Base-by-base conservation (phyloP, 202 grass and related monocot genomes). In the Hordeum pubiflorum region DNA sequence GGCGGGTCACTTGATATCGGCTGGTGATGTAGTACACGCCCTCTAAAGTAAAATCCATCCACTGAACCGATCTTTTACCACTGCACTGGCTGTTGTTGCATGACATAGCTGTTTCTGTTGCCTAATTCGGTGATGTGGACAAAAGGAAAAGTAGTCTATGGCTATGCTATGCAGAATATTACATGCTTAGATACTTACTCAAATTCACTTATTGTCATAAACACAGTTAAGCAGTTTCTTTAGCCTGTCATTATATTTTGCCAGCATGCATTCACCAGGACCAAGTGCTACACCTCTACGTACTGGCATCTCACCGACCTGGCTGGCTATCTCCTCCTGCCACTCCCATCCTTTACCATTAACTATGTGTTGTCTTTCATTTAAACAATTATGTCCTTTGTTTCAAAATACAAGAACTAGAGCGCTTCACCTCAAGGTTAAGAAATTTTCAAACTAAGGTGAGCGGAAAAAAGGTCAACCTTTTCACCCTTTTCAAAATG, bases 131-230 rank as follows among this genome's bases (percentile, higher is more conserved):
- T 76, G 73, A 37, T 17, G 58, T 26, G 20, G 21, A 76, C 55
- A 40, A 59, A 59, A 24, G 13, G 33, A 59, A 8, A 59, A 76
- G 34, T 59, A 37, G 1, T 39, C n/a, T 61, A 57, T 29, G 22
- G 37, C 57, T 62, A 69, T 69, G 20, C 11, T 69, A 43, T 69
- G 20, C 38, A 69, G 37, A 24, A 13, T 69, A 43, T 69, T 69
- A 69, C 66, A 69, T 69, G 66, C 66, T 69, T 36, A 69, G 65
- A 69, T 69, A 41, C 61, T 38, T 63, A 18, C 65, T 62, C 5
- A 12, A 62, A 38, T 4, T 31, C 12, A 29, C 15, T 46, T 70
- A 1, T 70, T 71, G 26, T 71, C 14, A 71, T 29, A 48, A 71
- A 77, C 39, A 70, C 11, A 43, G 39, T 1, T 27, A 11, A 24